Conservation (phyloP, 768 basidiomycete species). For the Neoboletus brunneissimus region DNA sequence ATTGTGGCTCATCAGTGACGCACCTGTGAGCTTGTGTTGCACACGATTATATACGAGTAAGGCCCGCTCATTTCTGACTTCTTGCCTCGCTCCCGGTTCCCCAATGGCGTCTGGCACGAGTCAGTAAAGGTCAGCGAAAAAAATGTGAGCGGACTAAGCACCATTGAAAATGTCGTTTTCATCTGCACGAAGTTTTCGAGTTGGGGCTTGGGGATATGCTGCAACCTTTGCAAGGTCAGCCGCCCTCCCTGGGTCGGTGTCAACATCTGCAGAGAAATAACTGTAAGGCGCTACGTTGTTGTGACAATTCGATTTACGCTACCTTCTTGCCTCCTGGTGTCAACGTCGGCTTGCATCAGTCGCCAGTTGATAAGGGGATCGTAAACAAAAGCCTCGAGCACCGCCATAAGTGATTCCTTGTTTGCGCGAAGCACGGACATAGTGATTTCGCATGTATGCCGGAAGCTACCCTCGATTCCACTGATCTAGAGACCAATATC, state of each 20-base stretch:
- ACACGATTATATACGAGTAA: slow-evolving; percentile 92
- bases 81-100: slow-evolving; percentile 62
- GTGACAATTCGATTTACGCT: slow-evolving; percentile 4
- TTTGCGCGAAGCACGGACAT: slow-evolving; percentile 96
- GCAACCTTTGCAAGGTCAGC: slow-evolving; percentile 64
- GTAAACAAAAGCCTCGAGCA: slow-evolving; percentile 97
- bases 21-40: slow-evolving; percentile 90
- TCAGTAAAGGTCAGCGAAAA: slow-evolving; percentile 3
- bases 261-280: slow-evolving; percentile 34
- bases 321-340: slow-evolving; percentile 70
- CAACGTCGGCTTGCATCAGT: slow-evolving; percentile 81
- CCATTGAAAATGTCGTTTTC: slow-evolving; percentile 94
- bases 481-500: slow-evolving; percentile 67
- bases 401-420: slow-evolving; percentile 99
- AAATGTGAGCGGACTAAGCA: slow-evolving; percentile 31
- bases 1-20: slow-evolving; percentile 12
- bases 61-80: slow-evolving; percentile 89
- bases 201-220: slow-evolving; percentile 75
- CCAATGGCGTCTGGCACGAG: slow-evolving; percentile 39
- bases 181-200: slow-evolving; percentile 81
- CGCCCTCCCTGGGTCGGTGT: slow-evolving; percentile 50
- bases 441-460: slow-evolving; percentile 94
- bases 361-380: slow-evolving; percentile 98
- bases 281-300: slow-evolving; percentile 3
- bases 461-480: slow-evolving; percentile 96